Base-by-base conservation (phyloP, 805 yeast species). In the Clavispora santaluciae region DNA sequence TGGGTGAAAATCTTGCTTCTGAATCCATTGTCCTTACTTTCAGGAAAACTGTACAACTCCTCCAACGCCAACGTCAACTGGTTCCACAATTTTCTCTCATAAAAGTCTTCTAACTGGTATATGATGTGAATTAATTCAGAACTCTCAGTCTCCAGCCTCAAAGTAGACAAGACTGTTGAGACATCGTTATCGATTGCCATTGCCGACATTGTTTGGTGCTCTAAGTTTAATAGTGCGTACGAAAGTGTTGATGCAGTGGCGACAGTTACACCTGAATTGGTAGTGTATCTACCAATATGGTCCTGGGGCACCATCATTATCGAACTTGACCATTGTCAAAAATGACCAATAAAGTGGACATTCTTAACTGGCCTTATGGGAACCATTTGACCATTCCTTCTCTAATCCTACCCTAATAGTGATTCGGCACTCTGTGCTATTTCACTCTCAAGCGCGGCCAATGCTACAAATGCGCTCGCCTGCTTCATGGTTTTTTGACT, bases 81-180 rank as follows among this genome's bases (percentile, higher is more conserved):
- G 66, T 84, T 95, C 97, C 97, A 93, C 59, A 91, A 75, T 62
- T 88, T 89, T 52, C 95, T 73, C 57, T 89, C 96, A 65, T 87
- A 85, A 42, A 72, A 70, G 54, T 88, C 96, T 57, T 90, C 97
- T 58, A 91, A 75, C 39, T 78, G 75, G 56, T 78, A 81, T 53
- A 84, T 75, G 6, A 72, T 60, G 22, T 79, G 76, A 8, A 79
- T 69, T 39, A 89, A 68, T 29, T 82, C 87, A 3, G 76, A 67
- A 11, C 57, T 52, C 43, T 83, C 86, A 4, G 81, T 71, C 55
- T 81, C 84, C 53, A 73, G 72, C 39, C 95, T 78, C 39, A 88
- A 69, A 3, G 80, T 73, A 18, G 78, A 75, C 51, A 83, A 69
- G 6, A 78, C 66, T 5, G 72, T 66, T 24, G 72, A 60, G 23